phyloP scores from a whole-genome alignment of 2,329 filamentous ascomycete species.

The Colletotrichum acutatum region DNA sequence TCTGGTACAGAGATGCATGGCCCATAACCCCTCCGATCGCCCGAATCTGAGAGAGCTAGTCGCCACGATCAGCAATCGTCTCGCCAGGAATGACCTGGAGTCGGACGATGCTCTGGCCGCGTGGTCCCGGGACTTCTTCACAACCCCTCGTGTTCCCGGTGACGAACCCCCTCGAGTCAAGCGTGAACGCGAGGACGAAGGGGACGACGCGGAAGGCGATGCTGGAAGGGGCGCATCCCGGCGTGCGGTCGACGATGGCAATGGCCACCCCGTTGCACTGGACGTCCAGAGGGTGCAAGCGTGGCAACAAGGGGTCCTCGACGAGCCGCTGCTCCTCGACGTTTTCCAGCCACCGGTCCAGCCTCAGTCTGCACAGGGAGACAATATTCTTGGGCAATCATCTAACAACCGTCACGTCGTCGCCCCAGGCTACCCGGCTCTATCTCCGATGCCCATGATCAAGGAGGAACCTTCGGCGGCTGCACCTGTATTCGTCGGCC shows the following conservation, averaged over 20 bases:
- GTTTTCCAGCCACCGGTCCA: neutral
- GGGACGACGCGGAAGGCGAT: neutral
- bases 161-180: neutral
- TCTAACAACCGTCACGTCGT: neutral
- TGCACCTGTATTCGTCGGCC: too few relatives aligned
- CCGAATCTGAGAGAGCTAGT: slow-evolving; percentile 40
- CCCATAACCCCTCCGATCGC: slow-evolving; percentile 40
- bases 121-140: slow-evolving; percentile 34
- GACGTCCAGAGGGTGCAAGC: neutral
- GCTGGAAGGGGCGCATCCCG: neutral
- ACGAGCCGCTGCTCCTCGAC: neutral
- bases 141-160: neutral
- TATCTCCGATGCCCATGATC: neutral
- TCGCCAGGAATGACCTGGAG: slow-evolving; percentile 25
- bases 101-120: slow-evolving; percentile 22
- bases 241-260: neutral
- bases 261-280: neutral
- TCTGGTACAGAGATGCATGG: slow-evolving; percentile 40
- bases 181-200: neutral
- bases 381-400: neutral
- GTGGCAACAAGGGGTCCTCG: too few relatives aligned
- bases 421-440: neutral
- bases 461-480: neutral
- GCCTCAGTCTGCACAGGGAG: neutral
- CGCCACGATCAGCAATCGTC: slow-evolving; percentile 36